Conservation (phyloP, 2,329 filamentous ascomycete genomes). For the Amauroascus verrucosus region DNA sequence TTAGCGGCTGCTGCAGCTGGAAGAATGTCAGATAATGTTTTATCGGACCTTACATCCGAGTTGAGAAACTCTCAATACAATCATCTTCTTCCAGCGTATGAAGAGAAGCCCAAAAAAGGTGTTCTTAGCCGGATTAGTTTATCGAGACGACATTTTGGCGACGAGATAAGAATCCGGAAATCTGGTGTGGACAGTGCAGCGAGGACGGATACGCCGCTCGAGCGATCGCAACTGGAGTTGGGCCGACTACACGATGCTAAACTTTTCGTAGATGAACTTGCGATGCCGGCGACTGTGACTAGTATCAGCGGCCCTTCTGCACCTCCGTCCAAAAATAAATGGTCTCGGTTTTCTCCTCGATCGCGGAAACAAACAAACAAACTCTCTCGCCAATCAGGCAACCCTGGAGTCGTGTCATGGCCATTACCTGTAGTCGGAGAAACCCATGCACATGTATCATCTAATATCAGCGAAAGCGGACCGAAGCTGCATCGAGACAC, state of each 20-base stretch:
- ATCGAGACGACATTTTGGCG: conserved; percentile 20
- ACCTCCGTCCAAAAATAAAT: conserved; percentile 8
- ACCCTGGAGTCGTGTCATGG: conserved; percentile 4
- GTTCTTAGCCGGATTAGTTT: conserved; percentile 25
- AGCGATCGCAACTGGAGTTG: conserved; percentile 47
- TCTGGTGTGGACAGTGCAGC: conserved; percentile 49
- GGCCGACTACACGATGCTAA: conserved; percentile 24
- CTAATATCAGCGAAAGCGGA: neutral
- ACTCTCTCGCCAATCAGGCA: conserved; percentile 14
- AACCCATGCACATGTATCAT: neutral
- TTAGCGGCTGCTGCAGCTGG: conserved; percentile 6
- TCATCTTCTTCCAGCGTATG: conserved; percentile 24
- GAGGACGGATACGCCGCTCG: conserved; percentile 52
- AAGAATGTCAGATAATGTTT: conserved; percentile 26
- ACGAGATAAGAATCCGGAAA: conserved; percentile 43
- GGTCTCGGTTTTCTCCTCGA: conserved; percentile 13
- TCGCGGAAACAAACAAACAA: conserved; percentile 26
- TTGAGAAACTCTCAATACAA: conserved; percentile 26
- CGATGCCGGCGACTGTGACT: conserved; percentile 6
- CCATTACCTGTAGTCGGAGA: neutral
- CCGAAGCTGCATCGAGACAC: too few species aligned
- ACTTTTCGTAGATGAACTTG: neutral
- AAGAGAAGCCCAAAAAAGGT: conserved; percentile 22
- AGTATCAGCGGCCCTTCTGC: conserved; percentile 16
- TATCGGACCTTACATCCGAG: conserved; percentile 41